A percentile compares a stretch with the other conserved stretches of the same genome.
Conservation (phyloP, 441 rosid species). For the Pelargonium myrrhifolium region DNA sequence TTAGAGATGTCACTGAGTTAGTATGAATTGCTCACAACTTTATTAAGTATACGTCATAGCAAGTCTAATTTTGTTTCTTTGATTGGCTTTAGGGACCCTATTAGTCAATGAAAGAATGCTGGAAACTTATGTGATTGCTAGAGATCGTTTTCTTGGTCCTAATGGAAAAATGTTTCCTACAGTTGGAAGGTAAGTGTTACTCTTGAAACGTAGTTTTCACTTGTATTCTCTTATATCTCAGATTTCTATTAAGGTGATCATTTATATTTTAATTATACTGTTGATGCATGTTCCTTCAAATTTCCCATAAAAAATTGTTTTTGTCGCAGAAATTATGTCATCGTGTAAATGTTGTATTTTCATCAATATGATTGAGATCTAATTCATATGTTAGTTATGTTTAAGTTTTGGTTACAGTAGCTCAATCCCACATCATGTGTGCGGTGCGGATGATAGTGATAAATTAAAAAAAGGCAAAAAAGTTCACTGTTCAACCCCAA, state of each 20-base stretch:
- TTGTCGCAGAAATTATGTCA: not conserved
- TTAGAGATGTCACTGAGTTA: slow-evolving; percentile 10
- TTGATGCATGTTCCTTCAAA: not conserved
- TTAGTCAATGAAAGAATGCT: slow-evolving; percentile 93
- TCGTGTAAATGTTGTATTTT: not conserved
- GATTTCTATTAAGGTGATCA: not conserved
- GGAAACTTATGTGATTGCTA: slow-evolving; percentile 89
- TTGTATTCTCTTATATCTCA: not conserved
- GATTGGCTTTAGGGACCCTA: slow-evolving; percentile 55
- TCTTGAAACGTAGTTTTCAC: not conserved
- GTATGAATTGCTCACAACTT: slow-evolving; percentile 2
- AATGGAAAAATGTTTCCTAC: slow-evolving; percentile 89
- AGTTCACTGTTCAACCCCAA: too few species aligned
- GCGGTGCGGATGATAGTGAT: too few species aligned
- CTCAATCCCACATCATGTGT: too few species aligned
- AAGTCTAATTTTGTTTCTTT: slow-evolving; percentile 1
- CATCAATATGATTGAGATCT: not conserved
- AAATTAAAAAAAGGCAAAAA: too few species aligned
- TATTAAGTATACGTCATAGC: not conserved
- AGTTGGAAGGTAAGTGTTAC: slow-evolving; percentile 57
- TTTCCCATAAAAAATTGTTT: not conserved
- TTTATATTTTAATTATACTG: not conserved
- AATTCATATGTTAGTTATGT: not conserved
- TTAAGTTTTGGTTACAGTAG: too few species aligned
- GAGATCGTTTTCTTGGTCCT: slow-evolving; percentile 79